A percentile compares a stretch with the other conserved stretches of the same genome.
These are phyloP conservation scores for Corrigiola litoralis DNA, from an alignment of 179 eudicot genomes.

Conservation along the genomic window DNA sequence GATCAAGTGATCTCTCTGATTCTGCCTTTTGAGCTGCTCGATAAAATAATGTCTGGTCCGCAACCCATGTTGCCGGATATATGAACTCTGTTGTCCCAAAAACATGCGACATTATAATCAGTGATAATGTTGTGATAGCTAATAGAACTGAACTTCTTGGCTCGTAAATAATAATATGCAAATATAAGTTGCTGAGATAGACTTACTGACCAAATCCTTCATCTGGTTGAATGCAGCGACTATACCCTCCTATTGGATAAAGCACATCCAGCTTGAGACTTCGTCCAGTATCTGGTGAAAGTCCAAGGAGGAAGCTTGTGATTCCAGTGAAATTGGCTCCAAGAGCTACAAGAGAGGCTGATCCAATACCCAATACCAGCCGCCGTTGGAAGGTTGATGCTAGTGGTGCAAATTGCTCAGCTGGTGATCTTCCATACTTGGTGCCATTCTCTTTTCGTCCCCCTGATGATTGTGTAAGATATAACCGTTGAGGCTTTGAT, in stretches of 20 bases:
- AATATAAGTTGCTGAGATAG: not conserved
- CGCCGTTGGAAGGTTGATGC: conserved; percentile 57
- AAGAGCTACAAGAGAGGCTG: conserved; percentile 68
- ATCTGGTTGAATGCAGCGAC: conserved; percentile 55
- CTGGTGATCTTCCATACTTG: conserved; percentile 29
- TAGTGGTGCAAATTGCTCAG: conserved; percentile 58
- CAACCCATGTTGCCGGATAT: conserved; percentile 83
- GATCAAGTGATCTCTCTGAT: conserved; percentile 64
- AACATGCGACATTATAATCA: conserved; percentile 2
- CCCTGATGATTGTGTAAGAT: conserved; percentile 39
- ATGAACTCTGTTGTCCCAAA: conserved; percentile 59
- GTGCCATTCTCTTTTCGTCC: conserved; percentile 30
- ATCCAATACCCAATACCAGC: conserved; percentile 58
- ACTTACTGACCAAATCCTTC: conserved; percentile 71
- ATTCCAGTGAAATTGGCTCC: conserved; percentile 86
- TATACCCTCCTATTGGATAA: conserved; percentile 73
- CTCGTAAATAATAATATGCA: not conserved
- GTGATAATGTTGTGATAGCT: not conserved
- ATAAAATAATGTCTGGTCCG: conserved; percentile 68
- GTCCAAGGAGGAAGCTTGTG: conserved; percentile 72
- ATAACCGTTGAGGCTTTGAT: conserved; percentile 16
- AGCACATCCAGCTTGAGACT: conserved; percentile 73
- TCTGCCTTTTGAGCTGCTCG: conserved; percentile 66
- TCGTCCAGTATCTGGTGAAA: conserved; percentile 67
- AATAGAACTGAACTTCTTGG: not conserved